phyloP scores from a whole-genome alignment of 1,284 basidiomycete genomes.

The Lentinus polychrous region DNA sequence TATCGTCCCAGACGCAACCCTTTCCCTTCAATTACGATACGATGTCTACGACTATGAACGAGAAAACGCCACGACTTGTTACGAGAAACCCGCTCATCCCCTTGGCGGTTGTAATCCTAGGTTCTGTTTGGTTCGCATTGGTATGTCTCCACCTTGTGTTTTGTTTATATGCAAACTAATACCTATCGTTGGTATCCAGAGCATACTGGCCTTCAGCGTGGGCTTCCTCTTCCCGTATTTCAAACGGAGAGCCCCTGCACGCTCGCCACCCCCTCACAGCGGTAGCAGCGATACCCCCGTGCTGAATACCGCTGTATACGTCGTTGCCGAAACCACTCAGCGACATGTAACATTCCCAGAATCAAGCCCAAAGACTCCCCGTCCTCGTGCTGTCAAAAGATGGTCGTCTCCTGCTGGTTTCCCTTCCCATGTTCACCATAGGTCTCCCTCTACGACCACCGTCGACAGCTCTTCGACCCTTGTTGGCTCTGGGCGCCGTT shows the following conservation, averaged over 20 bases:
- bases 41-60: slow-evolving; percentile 8
- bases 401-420: slow-evolving; percentile 9
- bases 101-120: slow-evolving; percentile 5
- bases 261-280: slow-evolving; percentile 2
- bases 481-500: slow-evolving; percentile 3
- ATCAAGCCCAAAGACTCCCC: neutral
- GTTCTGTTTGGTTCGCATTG: slow-evolving; percentile 12
- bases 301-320: no score
- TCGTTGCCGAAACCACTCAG: neutral
- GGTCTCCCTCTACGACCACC: neutral
- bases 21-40: neutral
- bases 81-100: slow-evolving; percentile 9
- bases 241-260: neutral
- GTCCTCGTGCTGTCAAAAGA: slow-evolving; percentile 4
- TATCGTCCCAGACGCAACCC: neutral
- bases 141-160: slow-evolving; percentile 6
- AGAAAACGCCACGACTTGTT: slow-evolving; percentile 9
- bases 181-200: slow-evolving; percentile 3
- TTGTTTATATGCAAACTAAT: neutral
- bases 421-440: neutral
- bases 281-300: neutral
- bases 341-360: slow-evolving; percentile 3
- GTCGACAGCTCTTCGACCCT: slow-evolving; percentile 11
- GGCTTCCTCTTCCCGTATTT: slow-evolving; percentile 7
- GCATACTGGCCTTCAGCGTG: slow-evolving; percentile 7